Evolutionary conservation across 2,329 filamentous ascomycete genomes (phyloP).

Genomic region (Aphanoascus verrucosus): DNA sequence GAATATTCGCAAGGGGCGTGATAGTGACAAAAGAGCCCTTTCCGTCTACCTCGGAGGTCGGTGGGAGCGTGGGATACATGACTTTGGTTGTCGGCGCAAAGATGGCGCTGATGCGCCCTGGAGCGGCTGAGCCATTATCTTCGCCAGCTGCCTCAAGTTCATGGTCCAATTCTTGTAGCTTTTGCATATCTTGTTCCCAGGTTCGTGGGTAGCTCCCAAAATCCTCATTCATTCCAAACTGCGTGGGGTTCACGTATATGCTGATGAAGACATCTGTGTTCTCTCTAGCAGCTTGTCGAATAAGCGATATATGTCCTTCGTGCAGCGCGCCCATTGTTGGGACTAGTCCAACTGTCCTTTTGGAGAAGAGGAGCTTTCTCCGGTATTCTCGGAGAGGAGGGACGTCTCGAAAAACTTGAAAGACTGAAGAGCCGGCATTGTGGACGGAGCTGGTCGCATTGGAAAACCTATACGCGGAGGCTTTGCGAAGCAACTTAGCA

Average conservation of each 20-base stretch:
- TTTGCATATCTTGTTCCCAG: conserved; percentile 64
- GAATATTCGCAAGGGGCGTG: conserved; percentile 66
- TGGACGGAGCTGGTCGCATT: conserved; percentile 7
- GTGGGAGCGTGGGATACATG: conserved; percentile 78
- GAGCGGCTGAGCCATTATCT: conserved; percentile 19
- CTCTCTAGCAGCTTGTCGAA: conserved; percentile 70
- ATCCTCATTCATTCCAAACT: conserved; percentile 86
- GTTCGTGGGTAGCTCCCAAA: conserved; percentile 81
- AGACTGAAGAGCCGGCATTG: conserved; percentile 19
- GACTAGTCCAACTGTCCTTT: conserved; percentile 71
- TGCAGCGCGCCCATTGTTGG: conserved; percentile 99
- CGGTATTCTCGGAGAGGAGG: conserved; percentile 60
- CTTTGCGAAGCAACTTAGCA: conserved; percentile 13
- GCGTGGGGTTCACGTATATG: conserved; percentile 92
- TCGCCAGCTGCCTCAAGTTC: conserved; percentile 43
- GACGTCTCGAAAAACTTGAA: conserved; percentile 61
- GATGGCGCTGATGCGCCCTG: conserved; percentile 65
- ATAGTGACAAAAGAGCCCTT: conserved; percentile 85
- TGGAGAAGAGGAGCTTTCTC: conserved; percentile 51
- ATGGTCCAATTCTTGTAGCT: conserved; percentile 56
- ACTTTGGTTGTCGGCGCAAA: conserved; percentile 73
- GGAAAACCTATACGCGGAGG: conserved; percentile 9
- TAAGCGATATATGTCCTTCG: conserved; percentile 73
- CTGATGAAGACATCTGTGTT: conserved; percentile 82
- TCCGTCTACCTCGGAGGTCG: conserved; percentile 60